Percentiles rank a stretch among this genome's conserved stretches.
These are phyloP conservation scores for Bipolaris gigantea DNA, from an alignment of 2,329 filamentous ascomycete genomes.

Conservation along the genomic window DNA sequence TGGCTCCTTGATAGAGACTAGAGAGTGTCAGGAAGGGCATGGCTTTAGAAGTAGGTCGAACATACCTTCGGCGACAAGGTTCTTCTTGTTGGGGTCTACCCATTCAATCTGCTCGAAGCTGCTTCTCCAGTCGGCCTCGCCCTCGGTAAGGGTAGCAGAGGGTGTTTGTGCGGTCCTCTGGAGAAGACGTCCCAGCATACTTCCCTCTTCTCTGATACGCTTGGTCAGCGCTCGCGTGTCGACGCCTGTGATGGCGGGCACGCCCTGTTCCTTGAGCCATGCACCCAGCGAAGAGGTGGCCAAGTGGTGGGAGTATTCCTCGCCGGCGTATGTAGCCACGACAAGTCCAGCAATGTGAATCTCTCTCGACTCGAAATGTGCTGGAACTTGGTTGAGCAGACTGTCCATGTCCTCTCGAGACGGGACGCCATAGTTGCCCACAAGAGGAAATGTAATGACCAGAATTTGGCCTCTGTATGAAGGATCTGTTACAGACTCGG, in stretches of 20 bases:
- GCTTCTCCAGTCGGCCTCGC: conserved; percentile 49
- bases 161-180: conserved; percentile 61
- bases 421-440: conserved; percentile 97
- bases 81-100: conserved; percentile 89
- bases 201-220: conserved; percentile 88
- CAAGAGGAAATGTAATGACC: conserved; percentile 91
- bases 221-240: conserved; percentile 94
- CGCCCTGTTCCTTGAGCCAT: conserved; percentile 94
- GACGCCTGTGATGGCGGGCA: conserved; percentile 92
- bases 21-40: conserved; percentile 23
- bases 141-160: conserved; percentile 33
- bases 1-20: conserved; percentile 86
- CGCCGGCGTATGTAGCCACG: conserved; percentile 86
- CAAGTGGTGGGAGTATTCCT: conserved; percentile 93
- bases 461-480: conserved; percentile 92
- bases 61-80: conserved; percentile 89
- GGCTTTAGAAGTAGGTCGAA: conserved; percentile 5
- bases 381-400: conserved; percentile 81
- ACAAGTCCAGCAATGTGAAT: conserved; percentile 95
- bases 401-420: conserved; percentile 82
- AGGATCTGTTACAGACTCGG: conserved; percentile 86
- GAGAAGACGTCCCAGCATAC: conserved; percentile 91
- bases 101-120: conserved; percentile 82
- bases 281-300: conserved; percentile 85
- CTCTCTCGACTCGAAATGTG: conserved; percentile 87